Conservation (phyloP, 2,329 filamentous ascomycete genomes). For the Sclerotinia nivalis region DNA sequence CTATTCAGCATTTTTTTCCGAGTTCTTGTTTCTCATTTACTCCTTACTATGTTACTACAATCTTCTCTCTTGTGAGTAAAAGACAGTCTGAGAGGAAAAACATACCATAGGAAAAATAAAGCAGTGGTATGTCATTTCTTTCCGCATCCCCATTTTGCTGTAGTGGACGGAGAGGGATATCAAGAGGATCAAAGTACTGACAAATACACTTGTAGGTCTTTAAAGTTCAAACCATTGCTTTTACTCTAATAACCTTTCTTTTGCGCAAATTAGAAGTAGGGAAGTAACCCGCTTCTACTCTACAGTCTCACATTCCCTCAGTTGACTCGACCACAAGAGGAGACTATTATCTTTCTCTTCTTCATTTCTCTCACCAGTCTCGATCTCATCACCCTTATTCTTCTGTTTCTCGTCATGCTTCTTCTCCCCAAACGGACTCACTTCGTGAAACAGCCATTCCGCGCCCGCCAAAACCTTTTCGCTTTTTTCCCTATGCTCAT, state of each 20-base stretch:
- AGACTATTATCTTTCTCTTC: neutral
- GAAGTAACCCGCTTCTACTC: too few relatives aligned
- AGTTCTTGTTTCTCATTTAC: too few relatives aligned
- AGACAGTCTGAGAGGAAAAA: too few relatives aligned
- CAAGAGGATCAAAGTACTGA: neutral
- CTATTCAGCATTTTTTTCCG: too few relatives aligned
- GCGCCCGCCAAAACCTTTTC: neutral
- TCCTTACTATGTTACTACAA: too few relatives aligned
- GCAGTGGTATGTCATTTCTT: neutral
- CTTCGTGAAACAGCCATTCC: neutral
- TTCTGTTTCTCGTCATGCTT: neutral
- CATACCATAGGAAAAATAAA: neutral
- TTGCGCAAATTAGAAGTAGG: neutral
- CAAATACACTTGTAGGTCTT: neutral
- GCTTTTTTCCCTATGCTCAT: neutral
- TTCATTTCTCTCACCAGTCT: neutral
- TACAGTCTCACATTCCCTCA: neutral
- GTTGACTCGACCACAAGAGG: fast-evolving
- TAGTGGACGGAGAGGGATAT: neutral
- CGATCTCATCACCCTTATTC: neutral
- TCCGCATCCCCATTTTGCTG: too few relatives aligned
- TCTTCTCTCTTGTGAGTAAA: too few relatives aligned
- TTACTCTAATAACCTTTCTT: neutral
- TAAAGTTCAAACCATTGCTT: neutral
- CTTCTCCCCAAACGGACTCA: neutral